Evolutionary conservation across 2,329 filamentous ascomycete genomes (phyloP), one percentile per base, ranked within the genome.

Genomic region (Dissoconium aciculare): DNA sequence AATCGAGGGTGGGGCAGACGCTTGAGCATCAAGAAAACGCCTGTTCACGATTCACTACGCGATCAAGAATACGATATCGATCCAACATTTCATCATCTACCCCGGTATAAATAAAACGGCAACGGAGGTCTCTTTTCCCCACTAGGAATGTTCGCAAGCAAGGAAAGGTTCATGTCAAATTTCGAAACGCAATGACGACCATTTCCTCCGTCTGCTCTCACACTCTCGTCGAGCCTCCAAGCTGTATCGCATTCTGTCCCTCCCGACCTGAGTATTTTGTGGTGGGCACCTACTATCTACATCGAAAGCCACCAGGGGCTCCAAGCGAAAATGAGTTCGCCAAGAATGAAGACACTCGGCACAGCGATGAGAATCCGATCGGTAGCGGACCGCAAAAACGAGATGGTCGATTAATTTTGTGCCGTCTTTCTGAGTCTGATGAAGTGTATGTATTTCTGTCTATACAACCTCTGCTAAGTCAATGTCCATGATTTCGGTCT

Each of bases 281-380:
- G 0, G 68, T 93, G 28, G 87, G 85, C 23, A 93, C 85, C 1
- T 94, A 94, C 55, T 71, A 78, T 39, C 65, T 93, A 15, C 62
- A 83, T 39, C 64, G 65, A 25, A 49, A 48, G 17, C 31, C 36
- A 21, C 30, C 34, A 17, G 6, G 21, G 36, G 27, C 16, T 17
- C 25, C 25, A n/a, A 34, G 32, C 5, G 32, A 14, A 38, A 52
- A 32, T 12, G 26, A 37, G 15, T 13, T 27, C 26, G 29, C 15
- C 12, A 31, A 13, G 9, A 26, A 19, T 13, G 16, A 23, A 15
- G 17, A 16, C 11, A 24, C 16, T 13, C 9, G 9, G 13, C 31
- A 30, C 15, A 30, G 17, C 11, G 33, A 24, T 15, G 19, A 23
- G n/a, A 8, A 8, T 8, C n/a, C n/a, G n/a, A n/a, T 8, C n/a